Evolutionary conservation across 2,329 filamentous ascomycete genomes (phyloP).

Genomic region (Diplodia corticola): DNA sequence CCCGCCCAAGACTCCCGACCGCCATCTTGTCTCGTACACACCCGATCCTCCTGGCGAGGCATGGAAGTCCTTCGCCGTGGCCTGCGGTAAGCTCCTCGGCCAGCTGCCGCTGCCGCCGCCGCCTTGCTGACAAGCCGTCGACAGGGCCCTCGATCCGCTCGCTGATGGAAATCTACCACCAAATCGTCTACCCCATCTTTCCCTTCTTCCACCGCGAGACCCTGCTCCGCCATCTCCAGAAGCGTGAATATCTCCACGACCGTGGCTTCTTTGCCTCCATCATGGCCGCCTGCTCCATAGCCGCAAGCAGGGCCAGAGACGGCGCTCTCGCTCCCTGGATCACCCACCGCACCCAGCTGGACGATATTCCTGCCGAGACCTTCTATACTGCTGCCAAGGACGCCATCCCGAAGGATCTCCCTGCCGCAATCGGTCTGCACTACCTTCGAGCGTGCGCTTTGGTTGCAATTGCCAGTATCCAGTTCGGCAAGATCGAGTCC

Average conservation of each 20-base stretch:
- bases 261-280: conserved; percentile 50
- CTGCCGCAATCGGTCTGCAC: conserved; percentile 38
- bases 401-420: conserved; percentile 42
- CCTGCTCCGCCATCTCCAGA: conserved; percentile 43
- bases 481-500: conserved; percentile 51
- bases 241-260: conserved; percentile 47
- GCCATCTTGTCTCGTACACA: conserved; percentile 25
- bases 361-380: conserved; percentile 42
- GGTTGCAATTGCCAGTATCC: conserved; percentile 53
- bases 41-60: conserved; percentile 32
- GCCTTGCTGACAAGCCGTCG: conserved; percentile 19
- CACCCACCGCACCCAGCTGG: conserved; percentile 36
- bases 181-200: conserved; percentile 56
- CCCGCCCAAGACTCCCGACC: background rate
- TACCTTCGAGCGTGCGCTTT: conserved; percentile 51
- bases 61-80: conserved; percentile 46
- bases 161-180: conserved; percentile 54
- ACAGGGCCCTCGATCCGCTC: conserved; percentile 39
- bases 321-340: conserved; percentile 47
- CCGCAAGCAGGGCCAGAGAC: conserved; percentile 52
- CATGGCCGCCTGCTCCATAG: conserved; percentile 55
- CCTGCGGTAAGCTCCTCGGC: conserved; percentile 29
- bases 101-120: background rate
- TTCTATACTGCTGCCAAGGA: conserved; percentile 49
- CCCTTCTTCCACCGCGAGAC: conserved; percentile 54